Conservation (phyloP, 257 asterid species). For the Ballota nigra region DNA sequence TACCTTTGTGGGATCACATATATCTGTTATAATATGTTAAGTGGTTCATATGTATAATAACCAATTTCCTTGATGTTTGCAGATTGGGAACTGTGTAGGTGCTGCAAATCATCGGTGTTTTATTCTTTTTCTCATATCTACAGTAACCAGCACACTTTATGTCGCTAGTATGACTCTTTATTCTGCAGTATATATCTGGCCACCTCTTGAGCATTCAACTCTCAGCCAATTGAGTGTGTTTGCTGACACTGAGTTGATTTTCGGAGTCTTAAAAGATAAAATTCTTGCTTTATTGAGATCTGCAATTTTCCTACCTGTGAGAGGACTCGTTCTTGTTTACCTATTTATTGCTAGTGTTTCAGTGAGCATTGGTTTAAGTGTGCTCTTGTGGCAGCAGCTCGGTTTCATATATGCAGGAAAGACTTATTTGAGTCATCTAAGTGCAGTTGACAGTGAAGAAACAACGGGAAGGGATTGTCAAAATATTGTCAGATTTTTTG, state of each 20-base stretch:
- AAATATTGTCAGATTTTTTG: constrained; percentile 68
- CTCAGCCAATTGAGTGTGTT: constrained; percentile 22
- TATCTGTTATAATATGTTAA: not conserved
- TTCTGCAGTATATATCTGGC: constrained; percentile 55
- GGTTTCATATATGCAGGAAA: constrained; percentile 76
- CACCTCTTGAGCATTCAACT: constrained; percentile 35
- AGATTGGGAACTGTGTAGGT: constrained; percentile 97
- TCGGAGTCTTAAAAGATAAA: constrained; percentile 43
- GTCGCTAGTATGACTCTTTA: constrained; percentile 54
- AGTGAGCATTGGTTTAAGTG: constrained; percentile 66
- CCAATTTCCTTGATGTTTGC: constrained; percentile 34
- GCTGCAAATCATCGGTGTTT: constrained; percentile 75
- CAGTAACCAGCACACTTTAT: constrained; percentile 58
- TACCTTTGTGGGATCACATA: constrained; percentile 1
- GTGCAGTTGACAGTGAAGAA: constrained; percentile 48
- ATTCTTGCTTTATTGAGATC: constrained; percentile 56
- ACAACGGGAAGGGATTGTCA: constrained; percentile 54
- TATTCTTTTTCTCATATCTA: constrained; percentile 74
- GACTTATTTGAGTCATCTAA: constrained; percentile 75
- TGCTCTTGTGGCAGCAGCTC: constrained; percentile 92
- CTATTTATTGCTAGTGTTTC: constrained; percentile 72
- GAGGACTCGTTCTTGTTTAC: constrained; percentile 78
- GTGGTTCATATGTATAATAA: constrained; percentile 7
- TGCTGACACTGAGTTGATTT: constrained; percentile 28
- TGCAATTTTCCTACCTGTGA: constrained; percentile 53